Conservation (phyloP, 2,329 filamentous ascomycete genomes). For the Fusarium keratoplasticum region DNA sequence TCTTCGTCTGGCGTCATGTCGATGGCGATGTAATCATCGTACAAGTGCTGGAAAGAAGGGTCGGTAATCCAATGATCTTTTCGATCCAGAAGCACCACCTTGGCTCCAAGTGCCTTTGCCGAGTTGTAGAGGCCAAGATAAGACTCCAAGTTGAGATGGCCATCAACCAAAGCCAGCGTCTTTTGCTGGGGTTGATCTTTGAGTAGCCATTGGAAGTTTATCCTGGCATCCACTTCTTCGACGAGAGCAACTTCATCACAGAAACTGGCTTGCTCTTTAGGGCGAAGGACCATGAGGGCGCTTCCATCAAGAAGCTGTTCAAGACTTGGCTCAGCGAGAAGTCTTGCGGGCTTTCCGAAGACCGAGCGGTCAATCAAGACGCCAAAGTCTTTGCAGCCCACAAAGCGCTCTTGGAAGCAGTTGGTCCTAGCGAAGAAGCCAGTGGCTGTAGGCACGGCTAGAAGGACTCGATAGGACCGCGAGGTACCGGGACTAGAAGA, state of each 20-base stretch:
- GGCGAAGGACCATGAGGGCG: background rate
- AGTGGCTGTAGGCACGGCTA: background rate
- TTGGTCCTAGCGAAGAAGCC: background rate
- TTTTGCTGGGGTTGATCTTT: background rate
- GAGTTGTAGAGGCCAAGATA: slow-evolving; percentile 1
- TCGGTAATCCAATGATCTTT: background rate
- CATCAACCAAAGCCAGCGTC: background rate
- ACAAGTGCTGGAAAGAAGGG: background rate
- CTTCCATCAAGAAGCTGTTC: background rate
- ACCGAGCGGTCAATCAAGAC: background rate
- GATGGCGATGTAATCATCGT: background rate
- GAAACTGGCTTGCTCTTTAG: background rate
- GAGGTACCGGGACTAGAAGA: background rate
- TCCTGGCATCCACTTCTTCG: background rate
- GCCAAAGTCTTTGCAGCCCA: background rate
- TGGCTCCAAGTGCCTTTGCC: background rate
- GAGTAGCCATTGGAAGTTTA: background rate
- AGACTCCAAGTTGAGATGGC: slow-evolving; percentile 1
- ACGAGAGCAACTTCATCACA: background rate
- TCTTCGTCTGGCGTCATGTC: background rate
- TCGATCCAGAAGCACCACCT: background rate
- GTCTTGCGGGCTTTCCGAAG: background rate
- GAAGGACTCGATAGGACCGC: background rate
- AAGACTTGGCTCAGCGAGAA: background rate
- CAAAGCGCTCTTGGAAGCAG: background rate